phyloP scores from a whole-genome alignment of 352 stramenopile genomes.

The Phytopythium cucurbitacearum region DNA sequence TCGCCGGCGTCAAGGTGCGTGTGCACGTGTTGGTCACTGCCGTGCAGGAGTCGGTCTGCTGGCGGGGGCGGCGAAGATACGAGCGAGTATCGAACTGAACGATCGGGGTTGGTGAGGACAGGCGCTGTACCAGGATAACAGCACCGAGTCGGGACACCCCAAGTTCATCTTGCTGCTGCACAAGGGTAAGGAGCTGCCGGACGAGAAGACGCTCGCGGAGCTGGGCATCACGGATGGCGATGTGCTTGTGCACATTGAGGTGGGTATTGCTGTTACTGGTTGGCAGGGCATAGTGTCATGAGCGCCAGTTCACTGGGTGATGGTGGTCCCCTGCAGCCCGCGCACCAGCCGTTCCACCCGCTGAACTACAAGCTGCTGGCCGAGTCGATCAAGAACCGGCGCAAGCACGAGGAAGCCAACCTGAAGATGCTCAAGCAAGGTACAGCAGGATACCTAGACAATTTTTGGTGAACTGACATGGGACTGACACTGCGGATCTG shows the following conservation, averaged over 20 bases:
- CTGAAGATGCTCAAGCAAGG: conserved; percentile 83
- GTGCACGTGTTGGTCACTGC: too few relatives aligned
- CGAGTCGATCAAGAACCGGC: conserved; percentile 69
- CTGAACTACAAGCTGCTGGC: conserved; percentile 84
- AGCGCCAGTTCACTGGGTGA: neutral
- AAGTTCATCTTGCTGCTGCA: conserved; percentile 84
- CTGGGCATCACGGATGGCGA: conserved; percentile 69
- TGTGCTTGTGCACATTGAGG: conserved; percentile 84
- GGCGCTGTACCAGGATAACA: conserved; percentile 74
- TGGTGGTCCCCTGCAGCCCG: conserved; percentile 14
- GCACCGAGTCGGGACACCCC: conserved; percentile 53
- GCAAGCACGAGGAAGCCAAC: conserved; percentile 78
- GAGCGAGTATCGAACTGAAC: neutral
- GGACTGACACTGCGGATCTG: neutral
- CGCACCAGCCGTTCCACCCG: conserved; percentile 83
- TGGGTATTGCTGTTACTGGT: conserved; percentile 1
- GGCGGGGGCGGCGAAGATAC: neutral
- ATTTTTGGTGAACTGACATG: neutral
- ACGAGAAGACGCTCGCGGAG: conserved; percentile 85
- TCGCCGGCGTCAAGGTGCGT: conserved; percentile 71
- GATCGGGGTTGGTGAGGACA: neutral
- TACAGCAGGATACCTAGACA: conserved; percentile 3
- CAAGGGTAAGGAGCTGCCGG: conserved; percentile 80
- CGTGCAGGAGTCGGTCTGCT: neutral
- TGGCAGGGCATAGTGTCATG: neutral